Evolutionary conservation across 2,329 filamentous ascomycete genomes (phyloP).

Genomic region (Lithohypha guttulata): DNA sequence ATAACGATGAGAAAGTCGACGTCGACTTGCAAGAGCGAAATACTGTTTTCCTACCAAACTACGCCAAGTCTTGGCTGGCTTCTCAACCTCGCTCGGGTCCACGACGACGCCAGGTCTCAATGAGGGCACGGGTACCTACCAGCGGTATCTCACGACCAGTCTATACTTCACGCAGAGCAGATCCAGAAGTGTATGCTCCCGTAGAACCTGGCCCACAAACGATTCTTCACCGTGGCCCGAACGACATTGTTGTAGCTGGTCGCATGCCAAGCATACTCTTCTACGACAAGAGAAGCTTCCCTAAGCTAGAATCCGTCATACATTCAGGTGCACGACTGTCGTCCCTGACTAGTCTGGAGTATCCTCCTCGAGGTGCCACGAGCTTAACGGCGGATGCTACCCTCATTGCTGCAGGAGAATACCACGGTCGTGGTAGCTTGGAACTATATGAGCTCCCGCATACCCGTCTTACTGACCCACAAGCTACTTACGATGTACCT

Average conservation of each 20-base stretch:
- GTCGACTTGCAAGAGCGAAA: constrained; percentile 2
- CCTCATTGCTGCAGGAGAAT: constrained; percentile 74
- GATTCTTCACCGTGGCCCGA: constrained; percentile 65
- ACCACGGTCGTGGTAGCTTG: constrained; percentile 80
- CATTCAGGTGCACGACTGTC: constrained; percentile 72
- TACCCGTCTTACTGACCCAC: constrained; percentile 12
- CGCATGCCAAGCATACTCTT: constrained; percentile 80
- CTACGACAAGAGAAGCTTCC: constrained; percentile 81
- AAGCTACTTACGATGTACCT: constrained; percentile 7
- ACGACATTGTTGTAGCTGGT: constrained; percentile 80
- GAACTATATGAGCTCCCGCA: constrained; percentile 61
- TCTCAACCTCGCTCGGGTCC: no score
- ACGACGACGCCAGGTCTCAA: constrained; percentile 19
- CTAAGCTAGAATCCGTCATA: constrained; percentile 63
- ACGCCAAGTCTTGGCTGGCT: constrained; percentile 5
- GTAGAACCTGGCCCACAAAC: constrained; percentile 73
- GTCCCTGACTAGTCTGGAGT: constrained; percentile 51
- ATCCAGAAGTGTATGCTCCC: constrained; percentile 46
- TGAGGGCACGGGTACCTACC: no score
- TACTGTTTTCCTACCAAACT: constrained; percentile 13
- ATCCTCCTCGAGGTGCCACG: constrained; percentile 47
- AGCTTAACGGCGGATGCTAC: constrained; percentile 38
- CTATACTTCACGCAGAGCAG: neutral
- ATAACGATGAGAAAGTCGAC: constrained; percentile 1
- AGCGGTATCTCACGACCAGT: constrained; percentile 39